These are phyloP conservation scores for Viola pubescens DNA, from an alignment of 441 rosid genomes.

Conservation along the genomic window DNA sequence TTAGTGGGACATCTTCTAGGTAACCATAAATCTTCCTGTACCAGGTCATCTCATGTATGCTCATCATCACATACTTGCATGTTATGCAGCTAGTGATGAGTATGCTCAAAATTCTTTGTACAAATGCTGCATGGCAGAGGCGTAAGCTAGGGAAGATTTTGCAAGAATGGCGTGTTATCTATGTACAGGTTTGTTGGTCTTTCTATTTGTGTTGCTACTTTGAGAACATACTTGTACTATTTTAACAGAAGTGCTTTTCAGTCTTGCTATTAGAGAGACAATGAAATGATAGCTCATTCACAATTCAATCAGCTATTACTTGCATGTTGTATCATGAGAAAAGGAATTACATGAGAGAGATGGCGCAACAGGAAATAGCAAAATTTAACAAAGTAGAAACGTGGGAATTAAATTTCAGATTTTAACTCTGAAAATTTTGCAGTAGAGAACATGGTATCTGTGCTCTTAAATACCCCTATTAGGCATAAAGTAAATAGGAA, in stretches of 20 bases:
- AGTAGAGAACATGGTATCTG: too few relatives aligned
- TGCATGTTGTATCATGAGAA: too few relatives aligned
- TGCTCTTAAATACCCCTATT: too few relatives aligned
- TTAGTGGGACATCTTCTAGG: neutral
- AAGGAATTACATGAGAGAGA: too few relatives aligned
- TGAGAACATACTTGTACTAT: neutral
- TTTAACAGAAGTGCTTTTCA: neutral
- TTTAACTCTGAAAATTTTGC: too few relatives aligned
- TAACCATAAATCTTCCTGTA: neutral
- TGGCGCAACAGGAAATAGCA: too few relatives aligned
- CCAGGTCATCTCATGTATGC: too few relatives aligned
- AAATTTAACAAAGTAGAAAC: too few relatives aligned
- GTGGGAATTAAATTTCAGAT: too few relatives aligned
- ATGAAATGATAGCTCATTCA: neutral
- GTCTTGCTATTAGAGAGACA: neutral
- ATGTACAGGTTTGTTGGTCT: constrained; percentile 51
- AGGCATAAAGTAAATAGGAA: too few relatives aligned
- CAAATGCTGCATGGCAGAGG: constrained; percentile 98
- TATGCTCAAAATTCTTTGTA: constrained; percentile 83
- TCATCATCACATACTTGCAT: neutral
- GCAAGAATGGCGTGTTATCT: constrained; percentile 88
- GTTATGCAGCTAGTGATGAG: constrained; percentile 74
- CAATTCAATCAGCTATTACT: neutral
- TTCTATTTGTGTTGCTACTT: neutral
- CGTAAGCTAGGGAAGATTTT: constrained; percentile 92